These are phyloP conservation scores for Senecio squalidus DNA, from an alignment of 140 eudicot genomes.

Conservation along the genomic window DNA sequence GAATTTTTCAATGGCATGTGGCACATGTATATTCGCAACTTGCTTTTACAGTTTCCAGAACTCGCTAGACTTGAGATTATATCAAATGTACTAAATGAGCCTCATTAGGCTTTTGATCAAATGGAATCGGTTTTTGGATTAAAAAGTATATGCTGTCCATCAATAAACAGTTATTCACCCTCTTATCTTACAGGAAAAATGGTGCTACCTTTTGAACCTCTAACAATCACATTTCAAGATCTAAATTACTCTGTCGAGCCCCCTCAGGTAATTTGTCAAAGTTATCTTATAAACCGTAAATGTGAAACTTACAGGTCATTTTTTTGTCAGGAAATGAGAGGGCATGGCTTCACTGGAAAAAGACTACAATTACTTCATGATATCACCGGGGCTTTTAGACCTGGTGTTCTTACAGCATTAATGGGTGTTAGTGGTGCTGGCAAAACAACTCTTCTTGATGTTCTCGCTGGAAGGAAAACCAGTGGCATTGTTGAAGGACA, in stretches of 20 bases:
- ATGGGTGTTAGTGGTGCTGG: conserved; percentile 99
- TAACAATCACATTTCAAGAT: conserved; percentile 50
- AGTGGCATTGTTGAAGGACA: conserved; percentile 71
- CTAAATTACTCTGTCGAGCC: conserved; percentile 60
- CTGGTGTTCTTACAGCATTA: conserved; percentile 88
- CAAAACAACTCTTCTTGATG: conserved; percentile 91
- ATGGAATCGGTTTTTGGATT: not conserved
- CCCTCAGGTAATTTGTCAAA: conserved; percentile 43
- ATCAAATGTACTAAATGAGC: not conserved
- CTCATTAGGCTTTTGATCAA: not conserved
- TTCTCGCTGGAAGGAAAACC: conserved; percentile 86
- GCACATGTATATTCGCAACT: too few relatives aligned
- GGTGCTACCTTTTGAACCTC: conserved; percentile 72
- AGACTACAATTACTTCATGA: conserved; percentile 52
- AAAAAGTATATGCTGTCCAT: not conserved
- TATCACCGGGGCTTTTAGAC: conserved; percentile 69
- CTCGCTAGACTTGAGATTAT: not conserved
- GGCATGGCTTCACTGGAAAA: conserved; percentile 45
- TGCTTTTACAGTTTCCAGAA: not conserved
- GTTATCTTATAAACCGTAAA: not conserved
- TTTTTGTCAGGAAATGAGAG: conserved; percentile 66
- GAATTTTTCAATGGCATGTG: not conserved
- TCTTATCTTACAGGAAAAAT: conserved; percentile 41
- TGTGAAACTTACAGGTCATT: too few relatives aligned
- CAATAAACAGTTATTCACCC: not conserved